phyloP scores from a whole-genome alignment of 371 early-diverging fungal genomes.

The Mortierella sp. region DNA sequence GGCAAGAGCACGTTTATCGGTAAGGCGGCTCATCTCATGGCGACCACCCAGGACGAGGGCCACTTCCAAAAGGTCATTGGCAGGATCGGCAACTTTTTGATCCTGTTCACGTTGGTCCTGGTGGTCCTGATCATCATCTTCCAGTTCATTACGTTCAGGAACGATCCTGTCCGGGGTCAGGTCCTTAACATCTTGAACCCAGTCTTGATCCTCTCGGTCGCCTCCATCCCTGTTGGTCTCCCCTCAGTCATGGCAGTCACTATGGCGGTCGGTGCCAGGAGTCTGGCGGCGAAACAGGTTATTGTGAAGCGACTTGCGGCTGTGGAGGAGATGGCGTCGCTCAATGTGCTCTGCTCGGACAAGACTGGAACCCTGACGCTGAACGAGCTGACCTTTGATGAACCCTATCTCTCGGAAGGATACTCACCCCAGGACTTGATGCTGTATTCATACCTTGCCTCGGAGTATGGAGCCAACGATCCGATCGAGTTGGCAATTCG shows the following conservation, averaged over 20 bases:
- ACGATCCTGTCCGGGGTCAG: slow-evolving; percentile 37
- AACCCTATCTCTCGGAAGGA: slow-evolving; percentile 81
- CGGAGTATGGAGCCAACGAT: slow-evolving; percentile 89
- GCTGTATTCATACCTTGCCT: slow-evolving; percentile 82
- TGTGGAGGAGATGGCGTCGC: slow-evolving; percentile 95
- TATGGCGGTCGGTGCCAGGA: slow-evolving; percentile 94
- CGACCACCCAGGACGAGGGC: slow-evolving; percentile 79
- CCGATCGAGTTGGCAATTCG: slow-evolving; percentile 90
- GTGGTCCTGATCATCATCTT: slow-evolving; percentile 85
- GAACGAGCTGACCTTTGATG: slow-evolving; percentile 89
- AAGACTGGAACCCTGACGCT: slow-evolving; percentile 97
- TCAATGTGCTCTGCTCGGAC: slow-evolving; percentile 94
- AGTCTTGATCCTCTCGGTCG: slow-evolving; percentile 84
- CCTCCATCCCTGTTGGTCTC: slow-evolving; percentile 95
- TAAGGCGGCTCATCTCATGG: slow-evolving; percentile 89
- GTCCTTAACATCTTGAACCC: slow-evolving; percentile 50
- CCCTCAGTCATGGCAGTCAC: slow-evolving; percentile 96
- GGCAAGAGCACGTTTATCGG: slow-evolving; percentile 93
- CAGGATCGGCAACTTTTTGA: slow-evolving; percentile 61
- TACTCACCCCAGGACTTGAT: slow-evolving; percentile 85
- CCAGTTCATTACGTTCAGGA: slow-evolving; percentile 57
- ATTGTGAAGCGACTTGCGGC: slow-evolving; percentile 95
- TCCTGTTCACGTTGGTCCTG: slow-evolving; percentile 60
- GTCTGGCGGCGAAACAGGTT: slow-evolving; percentile 91
- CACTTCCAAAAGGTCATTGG: slow-evolving; percentile 80